phyloP scores from a whole-genome alignment of 345 rosid species.

The Nephelium lappaceum region DNA sequence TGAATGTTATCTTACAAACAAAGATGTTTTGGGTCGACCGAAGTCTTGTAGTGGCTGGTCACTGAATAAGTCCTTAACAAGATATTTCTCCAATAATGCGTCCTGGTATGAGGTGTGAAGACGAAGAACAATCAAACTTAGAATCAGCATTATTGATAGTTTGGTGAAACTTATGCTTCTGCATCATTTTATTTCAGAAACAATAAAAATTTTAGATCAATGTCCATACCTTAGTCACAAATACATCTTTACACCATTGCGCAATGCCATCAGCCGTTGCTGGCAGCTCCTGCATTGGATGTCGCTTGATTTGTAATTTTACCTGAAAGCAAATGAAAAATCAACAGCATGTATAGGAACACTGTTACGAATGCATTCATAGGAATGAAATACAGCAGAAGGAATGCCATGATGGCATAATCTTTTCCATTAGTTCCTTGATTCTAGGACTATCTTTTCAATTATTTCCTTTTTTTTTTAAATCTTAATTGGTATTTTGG shows the following conservation, averaged over 20 bases:
- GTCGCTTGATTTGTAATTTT: constrained; percentile 58
- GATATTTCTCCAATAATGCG: constrained; percentile 56
- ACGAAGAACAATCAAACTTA: neutral
- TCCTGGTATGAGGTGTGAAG: constrained; percentile 41
- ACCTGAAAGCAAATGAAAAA: constrained; percentile 38
- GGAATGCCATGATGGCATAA: too few species aligned
- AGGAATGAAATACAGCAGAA: too few species aligned
- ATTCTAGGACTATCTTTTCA: too few species aligned
- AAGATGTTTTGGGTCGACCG: constrained; percentile 56
- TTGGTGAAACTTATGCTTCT: too few species aligned
- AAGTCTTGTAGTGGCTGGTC: constrained; percentile 48
- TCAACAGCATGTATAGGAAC: neutral
- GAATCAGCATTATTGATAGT: too few species aligned
- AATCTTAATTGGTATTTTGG: too few species aligned
- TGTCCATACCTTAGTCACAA: constrained; percentile 58
- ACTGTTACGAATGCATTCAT: too few species aligned
- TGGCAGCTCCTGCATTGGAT: constrained; percentile 62
- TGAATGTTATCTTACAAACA: constrained; percentile 49
- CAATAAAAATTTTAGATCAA: too few species aligned
- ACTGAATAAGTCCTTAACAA: constrained; percentile 45
- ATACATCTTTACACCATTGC: constrained; percentile 80
- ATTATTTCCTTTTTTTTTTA: too few species aligned
- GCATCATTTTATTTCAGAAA: neutral
- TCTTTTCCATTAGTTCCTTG: too few species aligned
- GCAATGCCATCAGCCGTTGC: constrained; percentile 66